phyloP scores from a whole-genome alignment of 2,329 filamentous ascomycete species.

The Aspergillus clavatus region DNA sequence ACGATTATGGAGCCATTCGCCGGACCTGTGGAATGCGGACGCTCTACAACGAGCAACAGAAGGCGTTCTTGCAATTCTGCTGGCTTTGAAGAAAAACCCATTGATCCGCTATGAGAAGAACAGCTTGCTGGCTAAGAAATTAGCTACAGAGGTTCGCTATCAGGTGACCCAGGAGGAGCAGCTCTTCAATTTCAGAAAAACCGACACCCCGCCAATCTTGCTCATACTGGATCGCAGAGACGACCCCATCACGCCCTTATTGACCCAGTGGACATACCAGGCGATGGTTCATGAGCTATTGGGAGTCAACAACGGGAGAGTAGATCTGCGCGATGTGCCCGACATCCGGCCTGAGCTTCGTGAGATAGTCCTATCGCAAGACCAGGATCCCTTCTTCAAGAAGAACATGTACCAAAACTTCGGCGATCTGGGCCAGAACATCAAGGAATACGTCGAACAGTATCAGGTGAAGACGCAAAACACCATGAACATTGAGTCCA shows the following conservation, averaged over 20 bases:
- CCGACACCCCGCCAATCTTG: slow-evolving; percentile 89
- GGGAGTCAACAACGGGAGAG: slow-evolving; percentile 90
- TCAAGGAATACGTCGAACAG: slow-evolving; percentile 98
- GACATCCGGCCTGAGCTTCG: slow-evolving; percentile 81
- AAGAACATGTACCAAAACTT: slow-evolving; percentile 99
- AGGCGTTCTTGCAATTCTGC: slow-evolving; percentile 73
- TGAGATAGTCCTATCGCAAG: slow-evolving; percentile 91
- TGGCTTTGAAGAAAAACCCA: slow-evolving; percentile 94
- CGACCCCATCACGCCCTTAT: slow-evolving; percentile 86
- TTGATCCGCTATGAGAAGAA: slow-evolving; percentile 90
- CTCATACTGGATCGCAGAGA: slow-evolving; percentile 86
- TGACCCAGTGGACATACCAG: slow-evolving; percentile 99
- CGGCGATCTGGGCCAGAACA: slow-evolving; percentile 88
- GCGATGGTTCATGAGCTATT: slow-evolving; percentile 99
- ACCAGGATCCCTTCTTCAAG: slow-evolving; percentile 97
- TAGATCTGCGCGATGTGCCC: slow-evolving; percentile 77
- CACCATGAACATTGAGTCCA: slow-evolving; percentile 92
- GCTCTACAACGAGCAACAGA: slow-evolving; percentile 81
- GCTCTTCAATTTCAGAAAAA: slow-evolving; percentile 90
- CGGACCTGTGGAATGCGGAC: slow-evolving; percentile 88
- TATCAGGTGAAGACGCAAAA: slow-evolving; percentile 98
- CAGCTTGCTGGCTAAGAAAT: slow-evolving; percentile 82
- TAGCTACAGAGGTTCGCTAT: slow-evolving; percentile 88
- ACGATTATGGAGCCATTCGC: slow-evolving; percentile 72
- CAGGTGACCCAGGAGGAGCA: slow-evolving; percentile 93